phyloP scores from a whole-genome alignment of 129 eudicot species.

The Centella asiatica region DNA sequence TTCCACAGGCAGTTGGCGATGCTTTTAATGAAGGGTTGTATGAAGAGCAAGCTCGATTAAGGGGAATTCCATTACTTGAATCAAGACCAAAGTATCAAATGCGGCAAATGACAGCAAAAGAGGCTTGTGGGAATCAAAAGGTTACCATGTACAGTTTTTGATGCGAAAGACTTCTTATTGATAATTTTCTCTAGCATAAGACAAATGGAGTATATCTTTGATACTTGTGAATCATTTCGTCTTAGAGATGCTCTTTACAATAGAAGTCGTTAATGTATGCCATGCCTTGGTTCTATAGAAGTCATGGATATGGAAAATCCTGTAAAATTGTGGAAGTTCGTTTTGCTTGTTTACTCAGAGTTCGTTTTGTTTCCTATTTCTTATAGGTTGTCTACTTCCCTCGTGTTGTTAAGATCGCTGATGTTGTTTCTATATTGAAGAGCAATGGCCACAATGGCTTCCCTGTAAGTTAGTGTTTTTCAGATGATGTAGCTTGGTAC shows the following conservation, averaged over 20 bases:
- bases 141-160: constrained; percentile 19
- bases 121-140: constrained; percentile 82
- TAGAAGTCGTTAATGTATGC: no score
- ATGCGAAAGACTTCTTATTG: neutral
- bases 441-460: constrained; percentile 83
- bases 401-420: constrained; percentile 79
- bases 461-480: constrained; percentile 56
- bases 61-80: constrained; percentile 88
- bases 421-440: constrained; percentile 51
- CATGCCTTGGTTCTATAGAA: neutral
- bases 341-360: no score
- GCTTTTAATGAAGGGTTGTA: constrained; percentile 94
- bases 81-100: constrained; percentile 89
- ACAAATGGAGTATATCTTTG: neutral
- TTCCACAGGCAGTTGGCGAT: constrained; percentile 92
- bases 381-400: constrained; percentile 69
- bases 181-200: no score
- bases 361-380: constrained; percentile 8
- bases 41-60: constrained; percentile 92
- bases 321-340: neutral
- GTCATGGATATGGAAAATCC: neutral
- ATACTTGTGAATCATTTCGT: neutral
- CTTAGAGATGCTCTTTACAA: no score
- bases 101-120: constrained; percentile 91
- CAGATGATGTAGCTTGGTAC: neutral